phyloP scores from a whole-genome alignment of 192 early-diverging fungal genomes.

The Coemansia sp. region DNA sequence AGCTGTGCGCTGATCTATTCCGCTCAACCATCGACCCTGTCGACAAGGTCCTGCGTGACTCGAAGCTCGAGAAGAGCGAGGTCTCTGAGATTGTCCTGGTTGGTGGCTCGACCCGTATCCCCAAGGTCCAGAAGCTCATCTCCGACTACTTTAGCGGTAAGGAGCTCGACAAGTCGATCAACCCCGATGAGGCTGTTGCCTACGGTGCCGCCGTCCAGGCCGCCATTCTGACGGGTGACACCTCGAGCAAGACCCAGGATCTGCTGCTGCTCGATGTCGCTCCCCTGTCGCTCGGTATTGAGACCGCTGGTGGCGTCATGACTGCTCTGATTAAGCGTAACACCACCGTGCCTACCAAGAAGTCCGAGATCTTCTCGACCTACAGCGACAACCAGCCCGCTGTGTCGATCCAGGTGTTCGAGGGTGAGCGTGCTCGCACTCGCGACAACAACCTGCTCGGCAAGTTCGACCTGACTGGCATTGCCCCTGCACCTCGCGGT shows the following conservation, averaged over 20 bases:
- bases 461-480: conserved; percentile 97
- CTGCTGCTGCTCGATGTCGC: conserved; percentile 94
- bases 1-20: conserved; percentile 97
- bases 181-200: conserved; percentile 99
- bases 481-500: conserved; percentile 94
- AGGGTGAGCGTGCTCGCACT: conserved; percentile 95
- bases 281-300: conserved; percentile 96
- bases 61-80: conserved; percentile 90
- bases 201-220: conserved; percentile 99
- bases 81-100: conserved; percentile 96
- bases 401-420: conserved; percentile 96
- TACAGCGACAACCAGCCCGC: conserved; percentile 98
- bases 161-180: conserved; percentile 98
- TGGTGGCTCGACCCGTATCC: conserved; percentile 98
- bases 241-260: conserved; percentile 94
- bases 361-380: conserved; percentile 98
- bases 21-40: conserved; percentile 92
- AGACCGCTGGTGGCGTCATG: conserved; percentile 99
- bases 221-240: conserved; percentile 93
- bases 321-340: conserved; percentile 96
- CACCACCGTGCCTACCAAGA: conserved; percentile 97
- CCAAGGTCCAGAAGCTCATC: conserved; percentile 98
- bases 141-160: conserved; percentile 99
- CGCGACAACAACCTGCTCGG: conserved; percentile 99
- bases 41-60: conserved; percentile 92